Conservation (phyloP, 2,329 filamentous ascomycete genomes). For the Cladosporium oxysporum region DNA sequence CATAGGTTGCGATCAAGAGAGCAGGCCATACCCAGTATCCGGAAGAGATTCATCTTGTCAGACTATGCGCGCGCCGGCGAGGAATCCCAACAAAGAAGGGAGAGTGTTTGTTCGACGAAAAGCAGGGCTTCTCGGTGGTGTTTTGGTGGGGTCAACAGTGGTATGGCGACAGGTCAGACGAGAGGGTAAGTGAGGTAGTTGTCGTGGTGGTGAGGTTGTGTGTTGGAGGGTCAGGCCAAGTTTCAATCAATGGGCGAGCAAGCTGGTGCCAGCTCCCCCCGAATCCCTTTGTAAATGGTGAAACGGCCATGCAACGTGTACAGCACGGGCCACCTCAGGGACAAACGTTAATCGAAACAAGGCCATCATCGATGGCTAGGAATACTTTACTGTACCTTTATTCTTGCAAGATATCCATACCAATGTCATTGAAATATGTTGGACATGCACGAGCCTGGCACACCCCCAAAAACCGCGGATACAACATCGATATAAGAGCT, state of each 20-base stretch:
- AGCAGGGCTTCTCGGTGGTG: neutral
- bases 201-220: neutral
- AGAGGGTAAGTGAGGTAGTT: neutral
- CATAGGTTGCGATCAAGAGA: constrained; percentile 15
- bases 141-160: neutral
- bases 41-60: constrained; percentile 66
- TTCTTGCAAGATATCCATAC: neutral
- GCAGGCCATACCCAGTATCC: constrained; percentile 59
- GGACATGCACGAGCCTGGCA: neutral
- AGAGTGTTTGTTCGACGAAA: neutral
- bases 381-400: neutral
- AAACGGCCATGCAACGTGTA: constrained; percentile 5
- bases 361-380: neutral
- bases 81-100: constrained; percentile 5
- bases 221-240: constrained; percentile 9
- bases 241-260: constrained; percentile 11
- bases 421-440: neutral
- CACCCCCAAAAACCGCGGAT: no score
- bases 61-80: constrained; percentile 16
- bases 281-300: constrained; percentile 18
- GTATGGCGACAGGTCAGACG: neutral
- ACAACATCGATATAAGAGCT: neutral
- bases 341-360: constrained; percentile 1
- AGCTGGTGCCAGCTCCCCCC: constrained; percentile 7
- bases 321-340: constrained; percentile 4